Percentiles rank a stretch among this genome's conserved stretches.
Conservation (phyloP, 2,329 filamentous ascomycete genomes). For the Xylaria sp. region DNA sequence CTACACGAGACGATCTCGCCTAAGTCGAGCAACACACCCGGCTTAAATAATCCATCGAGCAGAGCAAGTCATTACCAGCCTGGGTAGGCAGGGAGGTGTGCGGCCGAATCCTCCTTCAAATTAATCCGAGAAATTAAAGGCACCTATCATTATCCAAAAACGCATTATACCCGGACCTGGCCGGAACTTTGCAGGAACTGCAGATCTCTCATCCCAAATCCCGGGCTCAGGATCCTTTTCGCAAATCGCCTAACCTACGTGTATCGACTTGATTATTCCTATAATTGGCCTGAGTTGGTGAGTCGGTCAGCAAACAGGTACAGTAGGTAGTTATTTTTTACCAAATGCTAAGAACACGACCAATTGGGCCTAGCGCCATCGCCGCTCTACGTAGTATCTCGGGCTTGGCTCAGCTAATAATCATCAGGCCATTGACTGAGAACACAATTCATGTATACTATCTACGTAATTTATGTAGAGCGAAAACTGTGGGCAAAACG, state of each 20-base stretch:
- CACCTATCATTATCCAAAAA: background rate
- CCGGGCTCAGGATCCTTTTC: background rate
- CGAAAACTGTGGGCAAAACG: no score
- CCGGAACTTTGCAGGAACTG: constrained; percentile 4
- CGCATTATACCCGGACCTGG: constrained; percentile 13
- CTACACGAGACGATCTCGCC: background rate
- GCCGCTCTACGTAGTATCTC: no score
- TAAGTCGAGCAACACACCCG: background rate
- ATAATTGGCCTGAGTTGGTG: background rate
- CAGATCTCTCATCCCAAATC: constrained; percentile 14
- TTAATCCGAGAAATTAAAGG: constrained; percentile 8
- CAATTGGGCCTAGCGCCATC: no score
- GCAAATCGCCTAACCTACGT: background rate
- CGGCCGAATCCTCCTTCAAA: constrained; percentile 4
- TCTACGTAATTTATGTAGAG: no score
- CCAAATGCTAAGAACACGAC: no score
- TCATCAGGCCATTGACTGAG: no score
- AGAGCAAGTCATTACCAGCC: background rate
- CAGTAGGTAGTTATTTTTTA: no score
- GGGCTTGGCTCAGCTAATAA: no score
- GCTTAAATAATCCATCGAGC: constrained; percentile 1
- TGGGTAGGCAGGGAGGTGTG: background rate
- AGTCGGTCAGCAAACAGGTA: background rate
- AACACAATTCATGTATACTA: no score
- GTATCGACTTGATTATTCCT: background rate